These are phyloP conservation scores for Leucocoprinus birnbaumii DNA, from an alignment of 768 basidiomycete genomes.

Conservation along the genomic window DNA sequence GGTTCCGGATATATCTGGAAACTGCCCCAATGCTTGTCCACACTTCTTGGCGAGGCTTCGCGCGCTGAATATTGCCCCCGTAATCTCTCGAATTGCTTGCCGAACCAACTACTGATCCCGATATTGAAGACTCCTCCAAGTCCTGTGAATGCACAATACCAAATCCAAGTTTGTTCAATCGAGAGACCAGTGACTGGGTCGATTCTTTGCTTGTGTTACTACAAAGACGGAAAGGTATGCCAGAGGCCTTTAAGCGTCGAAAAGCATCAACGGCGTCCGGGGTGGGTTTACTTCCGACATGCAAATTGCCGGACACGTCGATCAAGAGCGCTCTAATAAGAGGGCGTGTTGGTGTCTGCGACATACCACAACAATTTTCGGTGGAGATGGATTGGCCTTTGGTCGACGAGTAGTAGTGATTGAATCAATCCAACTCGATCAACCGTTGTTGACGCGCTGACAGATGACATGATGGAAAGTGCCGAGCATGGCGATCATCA, in stretches of 20 bases:
- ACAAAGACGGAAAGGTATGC: conserved; percentile 50
- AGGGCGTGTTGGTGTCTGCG: conserved; percentile 24
- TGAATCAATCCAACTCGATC: not conserved
- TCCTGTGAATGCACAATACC: conserved; percentile 24
- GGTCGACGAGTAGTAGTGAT: not conserved
- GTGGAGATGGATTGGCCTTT: not conserved
- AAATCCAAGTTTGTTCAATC: conserved; percentile 49
- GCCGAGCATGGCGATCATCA: too few species aligned
- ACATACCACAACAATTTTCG: not conserved
- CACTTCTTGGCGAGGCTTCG: conserved; percentile 32
- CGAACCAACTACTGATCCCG: not conserved
- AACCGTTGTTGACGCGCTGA: too few species aligned
- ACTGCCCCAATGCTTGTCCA: conserved; percentile 68
- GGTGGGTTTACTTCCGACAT: conserved; percentile 49
- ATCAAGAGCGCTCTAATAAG: conserved; percentile 51
- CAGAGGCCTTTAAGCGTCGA: conserved; percentile 26
- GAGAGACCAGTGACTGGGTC: conserved; percentile 34
- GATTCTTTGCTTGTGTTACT: conserved; percentile 74
- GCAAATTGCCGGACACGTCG: conserved; percentile 68
- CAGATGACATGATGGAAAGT: too few species aligned
- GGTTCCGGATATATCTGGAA: conserved; percentile 37
- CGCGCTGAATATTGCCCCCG: not conserved
- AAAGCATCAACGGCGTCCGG: conserved; percentile 46
- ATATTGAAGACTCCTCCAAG: not conserved
- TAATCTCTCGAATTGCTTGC: not conserved